Percentiles rank a stretch among this genome's conserved stretches.
Conservation (phyloP, 2,329 filamentous ascomycete species). For the Colletotrichum endophyticum region DNA sequence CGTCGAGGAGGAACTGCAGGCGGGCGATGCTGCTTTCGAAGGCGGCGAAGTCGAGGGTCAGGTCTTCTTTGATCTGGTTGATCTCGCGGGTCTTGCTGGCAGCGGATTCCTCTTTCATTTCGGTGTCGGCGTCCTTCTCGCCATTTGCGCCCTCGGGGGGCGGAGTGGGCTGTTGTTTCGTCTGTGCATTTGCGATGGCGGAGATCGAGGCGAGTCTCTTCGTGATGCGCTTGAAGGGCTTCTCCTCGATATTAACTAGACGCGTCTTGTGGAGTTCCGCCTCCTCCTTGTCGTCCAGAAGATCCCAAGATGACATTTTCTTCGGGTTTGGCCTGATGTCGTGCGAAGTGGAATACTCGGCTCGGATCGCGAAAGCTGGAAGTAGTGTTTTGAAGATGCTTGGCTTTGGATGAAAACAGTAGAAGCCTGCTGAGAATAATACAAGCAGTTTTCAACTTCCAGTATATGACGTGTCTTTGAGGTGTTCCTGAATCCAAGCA, state of each 20-base stretch:
- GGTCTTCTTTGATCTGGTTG: constrained; percentile 78
- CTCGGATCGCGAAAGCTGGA: neutral
- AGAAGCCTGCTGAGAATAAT: neutral
- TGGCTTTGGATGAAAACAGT: neutral
- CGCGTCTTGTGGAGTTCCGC: constrained; percentile 87
- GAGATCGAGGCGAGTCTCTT: constrained; percentile 77
- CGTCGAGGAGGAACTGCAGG: constrained; percentile 84
- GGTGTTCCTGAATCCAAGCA: neutral
- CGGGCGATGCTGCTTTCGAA: constrained; percentile 87
- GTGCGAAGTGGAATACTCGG: neutral
- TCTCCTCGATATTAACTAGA: constrained; percentile 88
- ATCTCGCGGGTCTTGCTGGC: constrained; percentile 58
- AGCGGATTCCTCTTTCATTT: constrained; percentile 18
- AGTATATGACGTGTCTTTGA: neutral
- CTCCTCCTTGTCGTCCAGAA: constrained; percentile 78
- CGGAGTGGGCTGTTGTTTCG: constrained; percentile 66
- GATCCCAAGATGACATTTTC: constrained; percentile 59
- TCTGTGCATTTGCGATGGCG: constrained; percentile 61
- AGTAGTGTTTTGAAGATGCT: neutral
- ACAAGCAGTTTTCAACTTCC: neutral
- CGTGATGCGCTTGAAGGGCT: constrained; percentile 87
- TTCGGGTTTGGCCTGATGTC: neutral
- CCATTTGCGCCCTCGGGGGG: constrained; percentile 58
- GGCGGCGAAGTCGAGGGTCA: constrained; percentile 85
- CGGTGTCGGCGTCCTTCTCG: constrained; percentile 30